Evolutionary conservation across 176 grass and related monocot species (phyloP).

Genomic region (Olyra latifolia): DNA sequence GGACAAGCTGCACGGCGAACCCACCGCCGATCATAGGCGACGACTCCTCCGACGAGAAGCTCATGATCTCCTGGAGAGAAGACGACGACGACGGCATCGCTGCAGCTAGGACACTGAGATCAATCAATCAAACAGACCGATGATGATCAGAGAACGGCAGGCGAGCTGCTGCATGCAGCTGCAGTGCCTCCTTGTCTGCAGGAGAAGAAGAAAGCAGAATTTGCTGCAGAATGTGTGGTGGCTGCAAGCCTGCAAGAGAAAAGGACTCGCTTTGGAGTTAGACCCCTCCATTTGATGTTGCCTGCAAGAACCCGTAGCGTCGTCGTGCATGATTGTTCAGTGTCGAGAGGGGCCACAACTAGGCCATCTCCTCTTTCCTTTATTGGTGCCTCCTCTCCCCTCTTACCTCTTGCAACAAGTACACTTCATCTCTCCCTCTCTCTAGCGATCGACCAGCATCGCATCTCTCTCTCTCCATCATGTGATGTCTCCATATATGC

Average conservation of each 20-base stretch:
- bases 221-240: constrained; percentile 22
- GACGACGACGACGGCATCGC: not conserved
- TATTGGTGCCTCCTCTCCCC: constrained; percentile 24
- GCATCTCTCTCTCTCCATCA: constrained; percentile 32
- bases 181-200: not conserved
- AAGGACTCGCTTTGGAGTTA: constrained; percentile 18
- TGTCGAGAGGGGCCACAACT: constrained; percentile 23
- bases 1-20: constrained; percentile 53
- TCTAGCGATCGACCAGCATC: constrained; percentile 12
- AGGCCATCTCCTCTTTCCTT: constrained; percentile 25
- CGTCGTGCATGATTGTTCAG: not conserved
- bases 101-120: not conserved
- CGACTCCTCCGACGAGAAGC: not conserved
- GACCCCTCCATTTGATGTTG: not conserved
- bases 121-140: not conserved
- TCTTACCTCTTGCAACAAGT: constrained; percentile 29
- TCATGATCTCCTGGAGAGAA: constrained; percentile 23
- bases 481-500: constrained; percentile 23
- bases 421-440: constrained; percentile 1
- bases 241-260: constrained; percentile 38
- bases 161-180: not conserved
- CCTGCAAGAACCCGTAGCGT: not conserved
- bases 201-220: not conserved
- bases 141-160: not conserved
- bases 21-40: not conserved